Evolutionary conservation across 805 yeast species (phyloP).

Genomic region (Nakazawaea siamensis): DNA sequence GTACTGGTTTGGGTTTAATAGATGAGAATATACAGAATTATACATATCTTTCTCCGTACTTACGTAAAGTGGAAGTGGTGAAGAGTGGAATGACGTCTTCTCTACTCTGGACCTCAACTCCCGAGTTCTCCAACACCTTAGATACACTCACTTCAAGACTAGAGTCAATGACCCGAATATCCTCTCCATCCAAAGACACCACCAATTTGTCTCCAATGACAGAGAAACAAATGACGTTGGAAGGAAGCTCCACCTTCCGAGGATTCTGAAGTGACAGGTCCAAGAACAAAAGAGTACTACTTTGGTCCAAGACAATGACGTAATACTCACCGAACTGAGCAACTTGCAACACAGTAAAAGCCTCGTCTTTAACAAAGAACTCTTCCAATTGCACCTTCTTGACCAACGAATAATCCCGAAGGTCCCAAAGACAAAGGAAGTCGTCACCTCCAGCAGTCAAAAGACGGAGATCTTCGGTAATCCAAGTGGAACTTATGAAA

Average conservation of each 20-base stretch:
- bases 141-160: too few relatives aligned
- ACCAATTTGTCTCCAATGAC: not conserved
- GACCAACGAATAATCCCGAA: constrained; percentile 41
- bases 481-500: constrained; percentile 61
- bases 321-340: constrained; percentile 27
- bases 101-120: constrained; percentile 17
- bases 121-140: too few relatives aligned
- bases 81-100: constrained; percentile 44
- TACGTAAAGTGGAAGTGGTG: constrained; percentile 43
- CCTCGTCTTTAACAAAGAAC: constrained; percentile 8
- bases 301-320: constrained; percentile 25
- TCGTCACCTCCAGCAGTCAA: constrained; percentile 93
- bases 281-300: constrained; percentile 20
- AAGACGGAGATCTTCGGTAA: constrained; percentile 44
- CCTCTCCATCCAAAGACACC: constrained; percentile 7
- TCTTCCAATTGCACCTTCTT: constrained; percentile 41
- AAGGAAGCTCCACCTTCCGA: not conserved
- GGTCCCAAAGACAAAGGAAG: constrained; percentile 67
- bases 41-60: constrained; percentile 41
- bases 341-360: constrained; percentile 6
- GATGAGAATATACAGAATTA: constrained; percentile 2
- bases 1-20: constrained; percentile 11
- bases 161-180: too few relatives aligned
- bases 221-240: constrained; percentile 1
- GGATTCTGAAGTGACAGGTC: not conserved